Evolutionary conservation across 768 basidiomycete species (phyloP), one percentile per base, ranked within the genome.

Genomic region (Boletus rufocinnamomeus): DNA sequence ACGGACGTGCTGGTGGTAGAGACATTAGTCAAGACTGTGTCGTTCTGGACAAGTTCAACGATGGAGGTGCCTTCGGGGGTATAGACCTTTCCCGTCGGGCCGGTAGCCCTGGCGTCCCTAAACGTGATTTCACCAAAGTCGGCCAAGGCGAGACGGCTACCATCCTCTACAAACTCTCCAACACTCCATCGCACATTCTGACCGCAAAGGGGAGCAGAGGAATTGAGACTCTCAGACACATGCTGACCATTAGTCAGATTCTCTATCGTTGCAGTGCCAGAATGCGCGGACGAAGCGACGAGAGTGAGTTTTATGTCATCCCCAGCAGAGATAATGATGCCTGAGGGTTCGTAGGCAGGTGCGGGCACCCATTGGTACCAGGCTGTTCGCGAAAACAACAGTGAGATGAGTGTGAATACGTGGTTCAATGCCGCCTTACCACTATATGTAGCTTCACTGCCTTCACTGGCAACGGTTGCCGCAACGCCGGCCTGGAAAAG

Each of bases 161-260:
- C 28, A 30, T 30, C 6, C 30, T 1, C 0, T 3, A 0, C 1
- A 37, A 45, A 53, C 45, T 45, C 50, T 35, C 53, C 54, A 17
- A 63, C 54, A 13, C 56, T 50, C 63, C 63, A 63, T 19, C 53
- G 62, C 5, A 48, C 63, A 7, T 46, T 41, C 41, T 49, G 21
- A 9, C 54, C 43, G 34, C 54, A 63, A 11, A 63, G 50, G 2
- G 50, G 32, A n/a, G 8, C 2, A 10, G 45, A 1, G 0, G 53
- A 51, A 6, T 28, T 21, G 10, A 60, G 2, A 37, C 0, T 1
- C 16, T 14, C 3, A 1, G 48, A 27, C 5, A n/a, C 45, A 2
- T 2, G 8, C 35, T 55, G 23, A 2, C 19, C 27, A 0, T 17
- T 58, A 19, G 30, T 54, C 1, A 48, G 1, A 19, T 63, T 63